Evolutionary conservation across 306 rosid genomes (phyloP).

Genomic region (Cajanus cajan): DNA sequence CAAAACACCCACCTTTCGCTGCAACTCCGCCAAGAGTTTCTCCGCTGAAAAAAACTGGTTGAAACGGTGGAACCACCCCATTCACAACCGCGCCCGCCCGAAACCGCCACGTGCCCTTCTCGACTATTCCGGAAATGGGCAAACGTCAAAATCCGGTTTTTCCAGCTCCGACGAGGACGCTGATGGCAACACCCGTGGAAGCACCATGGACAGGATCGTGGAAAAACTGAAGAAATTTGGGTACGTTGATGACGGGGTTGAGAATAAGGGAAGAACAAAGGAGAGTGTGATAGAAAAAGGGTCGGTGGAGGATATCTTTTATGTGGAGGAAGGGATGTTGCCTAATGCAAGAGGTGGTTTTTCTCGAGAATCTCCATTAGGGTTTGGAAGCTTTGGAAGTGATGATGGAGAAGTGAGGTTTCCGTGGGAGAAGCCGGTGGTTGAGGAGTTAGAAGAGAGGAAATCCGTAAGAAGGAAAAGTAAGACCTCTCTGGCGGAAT

Average conservation of each 20-base stretch:
- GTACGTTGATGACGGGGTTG: conserved; percentile 50
- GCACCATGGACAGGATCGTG: conserved; percentile 89
- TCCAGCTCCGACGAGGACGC: conserved; percentile 33
- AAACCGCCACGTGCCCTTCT: conserved; percentile 55
- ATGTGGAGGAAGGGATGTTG: conserved; percentile 84
- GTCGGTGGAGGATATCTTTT: conserved; percentile 86
- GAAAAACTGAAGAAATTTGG: conserved; percentile 83
- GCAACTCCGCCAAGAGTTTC: conserved; percentile 24
- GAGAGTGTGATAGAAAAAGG: conserved; percentile 75
- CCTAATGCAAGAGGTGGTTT: conserved; percentile 85
- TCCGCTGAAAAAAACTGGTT: conserved; percentile 56
- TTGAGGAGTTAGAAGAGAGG: conserved; percentile 40
- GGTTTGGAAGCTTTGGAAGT: conserved; percentile 65
- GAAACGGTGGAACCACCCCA: conserved; percentile 58
- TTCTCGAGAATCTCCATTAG: conserved; percentile 64
- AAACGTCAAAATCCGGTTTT: conserved; percentile 36
- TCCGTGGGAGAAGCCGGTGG: conserved; percentile 90
- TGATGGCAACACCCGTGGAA: conserved; percentile 43
- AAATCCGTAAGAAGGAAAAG: conserved; percentile 40
- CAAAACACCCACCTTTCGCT: conserved; percentile 29
- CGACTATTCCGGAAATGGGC: conserved; percentile 57
- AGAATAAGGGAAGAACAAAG: conserved; percentile 26
- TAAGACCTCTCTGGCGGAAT: conserved; percentile 71
- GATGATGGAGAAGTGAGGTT: conserved; percentile 73
- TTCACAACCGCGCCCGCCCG: conserved; percentile 37